Evolutionary conservation across 2,329 filamentous ascomycete genomes (phyloP).

Genomic region (Neofusicoccum sp.): DNA sequence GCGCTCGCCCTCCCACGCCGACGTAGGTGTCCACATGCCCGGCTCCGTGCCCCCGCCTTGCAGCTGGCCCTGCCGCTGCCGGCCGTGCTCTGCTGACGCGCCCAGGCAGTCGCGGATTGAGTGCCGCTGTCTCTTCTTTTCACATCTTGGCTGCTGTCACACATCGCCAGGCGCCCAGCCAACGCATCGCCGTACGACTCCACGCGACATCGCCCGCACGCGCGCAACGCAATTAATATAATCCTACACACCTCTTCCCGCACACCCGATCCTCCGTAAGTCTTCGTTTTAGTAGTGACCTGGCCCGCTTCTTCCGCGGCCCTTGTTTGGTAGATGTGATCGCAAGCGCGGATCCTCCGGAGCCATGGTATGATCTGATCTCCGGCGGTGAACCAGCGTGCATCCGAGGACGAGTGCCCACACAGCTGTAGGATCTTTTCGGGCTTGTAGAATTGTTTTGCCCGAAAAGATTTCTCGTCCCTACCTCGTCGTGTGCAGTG

Average conservation of each 20-base stretch:
- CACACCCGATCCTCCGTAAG: neutral
- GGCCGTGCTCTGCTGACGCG: neutral
- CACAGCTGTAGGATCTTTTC: neutral
- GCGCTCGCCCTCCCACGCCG: neutral
- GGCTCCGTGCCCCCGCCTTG: neutral
- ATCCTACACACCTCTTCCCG: neutral
- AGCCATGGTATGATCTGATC: conserved; percentile 3
- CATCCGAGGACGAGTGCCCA: conserved; percentile 3
- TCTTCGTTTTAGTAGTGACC: neutral
- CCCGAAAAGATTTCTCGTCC: neutral
- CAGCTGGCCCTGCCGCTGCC: neutral
- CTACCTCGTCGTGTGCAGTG: neutral
- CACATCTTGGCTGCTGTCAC: neutral
- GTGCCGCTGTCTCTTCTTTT: neutral
- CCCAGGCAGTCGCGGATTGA: neutral
- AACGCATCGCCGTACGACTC: conserved; percentile 8
- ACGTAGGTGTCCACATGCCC: neutral
- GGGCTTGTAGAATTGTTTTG: neutral
- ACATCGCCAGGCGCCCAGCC: neutral
- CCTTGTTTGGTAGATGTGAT: neutral
- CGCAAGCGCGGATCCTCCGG: conserved; percentile 3
- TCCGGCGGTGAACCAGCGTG: conserved; percentile 4
- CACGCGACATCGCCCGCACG: neutral
- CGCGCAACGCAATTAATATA: neutral
- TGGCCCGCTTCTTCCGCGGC: neutral